Conservation (phyloP, 2,329 filamentous ascomycete genomes). For the Penicillium sp. region DNA sequence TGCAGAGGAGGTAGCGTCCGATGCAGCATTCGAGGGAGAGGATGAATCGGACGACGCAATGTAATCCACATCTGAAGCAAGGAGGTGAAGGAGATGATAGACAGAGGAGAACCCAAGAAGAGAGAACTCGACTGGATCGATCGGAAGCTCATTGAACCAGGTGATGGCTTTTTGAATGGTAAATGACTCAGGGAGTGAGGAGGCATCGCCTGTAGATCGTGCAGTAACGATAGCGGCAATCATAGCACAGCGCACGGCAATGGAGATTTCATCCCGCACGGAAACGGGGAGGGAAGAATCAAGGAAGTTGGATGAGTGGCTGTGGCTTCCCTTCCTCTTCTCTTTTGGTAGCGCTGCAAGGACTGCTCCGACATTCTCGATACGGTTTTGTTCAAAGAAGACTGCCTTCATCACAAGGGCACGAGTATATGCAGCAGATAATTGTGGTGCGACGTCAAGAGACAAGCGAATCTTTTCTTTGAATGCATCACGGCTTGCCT, state of each 20-base stretch:
- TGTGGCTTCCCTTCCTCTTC: slow-evolving; percentile 31
- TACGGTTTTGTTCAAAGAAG: slow-evolving; percentile 54
- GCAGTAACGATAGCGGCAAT: slow-evolving; percentile 53
- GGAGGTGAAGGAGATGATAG: slow-evolving; percentile 43
- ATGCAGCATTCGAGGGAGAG: slow-evolving; percentile 27
- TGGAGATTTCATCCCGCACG: slow-evolving; percentile 54
- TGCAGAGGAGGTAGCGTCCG: slow-evolving; percentile 25
- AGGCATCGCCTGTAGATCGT: slow-evolving; percentile 32
- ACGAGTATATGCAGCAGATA: slow-evolving; percentile 66
- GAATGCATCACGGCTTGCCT: slow-evolving; percentile 44
- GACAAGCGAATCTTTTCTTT: slow-evolving; percentile 64
- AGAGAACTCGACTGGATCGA: slow-evolving; percentile 46
- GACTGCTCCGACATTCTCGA: slow-evolving; percentile 53
- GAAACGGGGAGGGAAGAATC: slow-evolving; percentile 55
- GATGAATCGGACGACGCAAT: slow-evolving; percentile 37
- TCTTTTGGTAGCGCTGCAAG: slow-evolving; percentile 53
- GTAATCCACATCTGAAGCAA: slow-evolving; percentile 43
- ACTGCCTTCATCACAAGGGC: slow-evolving; percentile 60
- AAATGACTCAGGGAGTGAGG: slow-evolving; percentile 36
- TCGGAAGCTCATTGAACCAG: slow-evolving; percentile 44
- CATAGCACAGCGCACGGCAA: slow-evolving; percentile 60
- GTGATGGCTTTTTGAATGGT: slow-evolving; percentile 42
- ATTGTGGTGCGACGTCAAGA: slow-evolving; percentile 70
- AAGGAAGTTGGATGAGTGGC: slow-evolving; percentile 46
- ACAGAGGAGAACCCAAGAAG: slow-evolving; percentile 44